phyloP scores from a whole-genome alignment of 768 basidiomycete genomes.

The Imleria badia region DNA sequence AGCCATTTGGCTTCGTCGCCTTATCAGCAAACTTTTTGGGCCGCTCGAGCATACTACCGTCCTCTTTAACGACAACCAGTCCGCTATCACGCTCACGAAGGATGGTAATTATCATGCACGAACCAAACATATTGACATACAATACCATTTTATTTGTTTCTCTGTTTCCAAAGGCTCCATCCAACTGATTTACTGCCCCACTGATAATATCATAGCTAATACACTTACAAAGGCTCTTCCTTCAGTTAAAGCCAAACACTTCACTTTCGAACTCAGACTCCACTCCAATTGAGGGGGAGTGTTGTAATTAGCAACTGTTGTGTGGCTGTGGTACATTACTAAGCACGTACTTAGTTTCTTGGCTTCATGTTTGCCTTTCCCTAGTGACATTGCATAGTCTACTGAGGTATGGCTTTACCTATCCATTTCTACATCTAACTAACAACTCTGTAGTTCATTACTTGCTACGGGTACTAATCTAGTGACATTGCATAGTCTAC shows the following conservation, averaged over 20 bases:
- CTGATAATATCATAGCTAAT: neutral
- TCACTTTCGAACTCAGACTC: neutral
- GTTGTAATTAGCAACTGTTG: neutral
- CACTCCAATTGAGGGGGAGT: neutral
- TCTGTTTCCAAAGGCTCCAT: neutral
- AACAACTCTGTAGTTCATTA: too few relatives aligned
- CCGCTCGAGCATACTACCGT: neutral
- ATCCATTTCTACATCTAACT: too few relatives aligned
- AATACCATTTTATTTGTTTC: slow-evolving; percentile 3
- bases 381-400: too few relatives aligned
- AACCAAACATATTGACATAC: neutral
- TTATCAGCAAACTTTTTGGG: too few relatives aligned
- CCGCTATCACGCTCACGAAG: neutral
- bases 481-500: too few relatives aligned
- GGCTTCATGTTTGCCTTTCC: too few relatives aligned
- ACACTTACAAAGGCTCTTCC: slow-evolving; percentile 2
- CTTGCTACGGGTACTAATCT: too few relatives aligned
- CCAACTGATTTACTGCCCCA: slow-evolving; percentile 1
- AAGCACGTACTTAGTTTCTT: too few relatives aligned
- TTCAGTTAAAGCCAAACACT: neutral
- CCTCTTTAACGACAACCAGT: neutral
- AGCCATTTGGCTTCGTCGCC: too few relatives aligned
- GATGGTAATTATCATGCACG: neutral
- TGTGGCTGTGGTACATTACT: too few relatives aligned
- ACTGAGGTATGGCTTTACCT: too few relatives aligned